Percentiles rank a stretch among this genome's conserved stretches.
Evolutionary conservation across 225 moss, liverwort and hornwort species (phyloP).

Genomic region (Bryum argenteum): DNA sequence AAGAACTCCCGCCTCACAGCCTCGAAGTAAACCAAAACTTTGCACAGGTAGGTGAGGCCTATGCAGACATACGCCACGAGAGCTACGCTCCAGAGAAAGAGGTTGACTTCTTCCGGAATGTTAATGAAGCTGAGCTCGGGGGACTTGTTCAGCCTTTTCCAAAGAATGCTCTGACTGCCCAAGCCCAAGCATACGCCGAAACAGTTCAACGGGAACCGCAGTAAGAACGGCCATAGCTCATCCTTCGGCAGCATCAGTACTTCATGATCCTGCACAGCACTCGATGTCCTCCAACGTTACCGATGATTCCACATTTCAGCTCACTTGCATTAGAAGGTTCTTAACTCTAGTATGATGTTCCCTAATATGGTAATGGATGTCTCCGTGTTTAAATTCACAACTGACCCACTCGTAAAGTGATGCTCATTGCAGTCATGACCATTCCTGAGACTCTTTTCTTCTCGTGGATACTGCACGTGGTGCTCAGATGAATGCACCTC

Average conservation of each 20-base stretch:
- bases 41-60: constrained; percentile 40
- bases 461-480: background rate
- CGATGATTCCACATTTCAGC: background rate
- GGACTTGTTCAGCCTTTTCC: constrained; percentile 45
- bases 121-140: constrained; percentile 39
- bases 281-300: background rate
- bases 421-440: background rate
- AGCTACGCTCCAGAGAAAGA: constrained; percentile 55
- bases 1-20: constrained; percentile 57
- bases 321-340: background rate
- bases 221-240: constrained; percentile 63
- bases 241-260: constrained; percentile 46
- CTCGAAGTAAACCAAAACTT: constrained; percentile 46
- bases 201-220: constrained; percentile 50
- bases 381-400: background rate
- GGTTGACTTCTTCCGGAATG: constrained; percentile 51
- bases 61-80: constrained; percentile 43
- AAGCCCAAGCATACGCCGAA: constrained; percentile 58
- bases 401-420: background rate
- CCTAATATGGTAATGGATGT: background rate
- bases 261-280: constrained; percentile 45
- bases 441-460: constrained; percentile 1
- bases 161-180: constrained; percentile 59
- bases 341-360: background rate
- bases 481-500: constrained; percentile 2